Evolutionary conservation across 139 green algal genomes (phyloP), one percentile per base, ranked within the genome.

Genomic region (Coelastrella sp.): DNA sequence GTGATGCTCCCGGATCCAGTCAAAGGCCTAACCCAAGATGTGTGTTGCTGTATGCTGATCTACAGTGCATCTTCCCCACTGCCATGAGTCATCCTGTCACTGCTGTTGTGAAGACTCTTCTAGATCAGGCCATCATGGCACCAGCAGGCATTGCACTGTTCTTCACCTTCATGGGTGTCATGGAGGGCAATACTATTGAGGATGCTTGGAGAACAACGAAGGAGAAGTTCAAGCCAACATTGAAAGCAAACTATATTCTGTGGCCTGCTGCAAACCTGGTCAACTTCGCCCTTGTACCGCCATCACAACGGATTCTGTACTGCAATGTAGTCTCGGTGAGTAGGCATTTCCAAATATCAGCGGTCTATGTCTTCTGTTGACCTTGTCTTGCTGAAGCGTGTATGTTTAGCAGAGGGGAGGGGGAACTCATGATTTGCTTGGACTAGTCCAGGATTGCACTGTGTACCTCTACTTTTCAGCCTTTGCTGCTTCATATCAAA

Each of bases 221-320:
- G 19, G 41, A 43, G 21, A 92, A 88, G 72, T 79, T 92, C 57
- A 25, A 85, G 32, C 77, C 79, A 2, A 83, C 89, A 13, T 59
- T 93, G 17, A 84, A 79, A 48, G 81, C 79, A 45, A 88, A 86
- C 72, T 93, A 94, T 64, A n/a, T 86, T 50, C 79, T 94, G 57
- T 94, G 91, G 91, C 91, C 91, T 5, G 86, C 67, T 2, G 91
- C 91, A 17, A 85, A 91, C 43, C 34, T 92, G 23, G 69, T 94
- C 85, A 94, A 93, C 88, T 94, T 94, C 69, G 86, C 83, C 6
- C 86, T 91, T 27, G 85, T 93, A 40, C 89, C 91, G 17, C 59
- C 80, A 35, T 59, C 88, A 50, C 87, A 92, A 79, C 89, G 91
- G 53, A 81, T 93, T 34, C 86, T 94, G 9, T 94, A 91, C 67